Evolutionary conservation across 805 yeast species (phyloP).

Genomic region (Candida insectalens): DNA sequence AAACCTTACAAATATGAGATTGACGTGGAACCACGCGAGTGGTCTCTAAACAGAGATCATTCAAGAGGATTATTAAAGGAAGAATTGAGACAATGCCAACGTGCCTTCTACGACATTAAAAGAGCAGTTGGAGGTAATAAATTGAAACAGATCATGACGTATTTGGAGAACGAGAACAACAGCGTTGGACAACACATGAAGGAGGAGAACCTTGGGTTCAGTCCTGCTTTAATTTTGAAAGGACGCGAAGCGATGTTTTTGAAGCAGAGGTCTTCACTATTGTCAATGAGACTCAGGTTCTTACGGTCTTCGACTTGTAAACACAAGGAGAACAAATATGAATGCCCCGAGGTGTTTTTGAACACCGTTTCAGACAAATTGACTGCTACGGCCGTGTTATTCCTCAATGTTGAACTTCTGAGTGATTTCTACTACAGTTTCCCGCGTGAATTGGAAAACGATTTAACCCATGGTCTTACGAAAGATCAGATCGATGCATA

Average conservation of each 20-base stretch:
- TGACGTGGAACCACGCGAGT: slow-evolving; percentile 91
- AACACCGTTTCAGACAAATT: slow-evolving; percentile 88
- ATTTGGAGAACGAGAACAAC: slow-evolving; percentile 40
- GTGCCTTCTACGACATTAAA: slow-evolving; percentile 47
- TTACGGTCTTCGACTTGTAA: slow-evolving; percentile 70
- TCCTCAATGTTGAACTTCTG: slow-evolving; percentile 84
- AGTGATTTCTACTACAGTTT: slow-evolving; percentile 94
- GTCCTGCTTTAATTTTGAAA: slow-evolving; percentile 58
- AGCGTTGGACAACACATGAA: slow-evolving; percentile 29
- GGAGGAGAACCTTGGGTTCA: slow-evolving; percentile 77
- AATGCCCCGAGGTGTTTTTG: slow-evolving; percentile 90
- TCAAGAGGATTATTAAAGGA: slow-evolving; percentile 66
- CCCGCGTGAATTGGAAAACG: slow-evolving; percentile 84
- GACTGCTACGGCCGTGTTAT: slow-evolving; percentile 86
- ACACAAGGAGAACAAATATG: slow-evolving; percentile 69
- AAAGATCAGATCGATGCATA: slow-evolving; percentile 76
- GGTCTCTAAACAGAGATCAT: slow-evolving; percentile 76
- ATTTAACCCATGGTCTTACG: slow-evolving; percentile 52
- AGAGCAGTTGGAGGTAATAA: slow-evolving; percentile 76
- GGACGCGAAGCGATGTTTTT: slow-evolving; percentile 84
- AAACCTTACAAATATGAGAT: slow-evolving; percentile 97
- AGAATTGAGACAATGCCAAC: slow-evolving; percentile 76
- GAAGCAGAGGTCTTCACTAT: slow-evolving; percentile 57
- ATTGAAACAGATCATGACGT: slow-evolving; percentile 72
- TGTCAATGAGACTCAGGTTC: slow-evolving; percentile 68